Evolutionary conservation across 495 filamentous ascomycete species (phyloP), one percentile per base, ranked within the genome.

Genomic region (Paragyromitra xinjiangensis): DNA sequence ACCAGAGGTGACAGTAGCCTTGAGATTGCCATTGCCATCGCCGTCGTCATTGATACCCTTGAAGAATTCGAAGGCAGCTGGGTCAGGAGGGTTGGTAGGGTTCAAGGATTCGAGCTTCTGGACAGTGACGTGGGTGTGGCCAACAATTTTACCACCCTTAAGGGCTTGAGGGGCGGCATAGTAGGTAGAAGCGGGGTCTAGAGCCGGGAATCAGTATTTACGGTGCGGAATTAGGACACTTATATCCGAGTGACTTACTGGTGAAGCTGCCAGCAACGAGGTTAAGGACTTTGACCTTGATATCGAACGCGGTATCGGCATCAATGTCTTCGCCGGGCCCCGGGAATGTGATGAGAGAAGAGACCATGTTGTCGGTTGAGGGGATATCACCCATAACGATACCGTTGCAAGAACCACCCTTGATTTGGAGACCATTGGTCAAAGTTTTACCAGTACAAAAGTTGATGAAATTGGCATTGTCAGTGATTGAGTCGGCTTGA

Each of bases 11-110:
- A 92, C 89, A 14, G 82, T 82, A 66, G 90, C 87, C 5, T 82
- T 77, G 37, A 92, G 85, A 1, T 84, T 81, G n/a, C 90, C 91
- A 3, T 89, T 77, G 39, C 91, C 89, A 77, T 93, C 85, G 64
- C 90, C 91, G 65, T 83, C 86, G 77, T 92, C 90, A 80, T 92
- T 92, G 85, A 93, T 89, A 71, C 91, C 91, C 85, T 92, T 91
- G 88, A 92, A 92, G 85, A 92, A 92, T 70, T 85, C 88, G 73
- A 92, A 92, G 68, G 83, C 83, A 19, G 80, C 85, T 29, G 89
- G 82, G 59, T 90, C 88, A 1, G 89, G 86, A 59, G 89, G 87
- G 12, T 76, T 77, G 2, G 82, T 86, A 16, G 89, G 88, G 78
- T 85, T 88, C 55, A 88, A 68, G 39, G 82, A 83, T 72, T 85